Evolutionary conservation across 495 filamentous ascomycete genomes (phyloP), one percentile per base, ranked within the genome.

Genomic region (Hypoxylon rickii): DNA sequence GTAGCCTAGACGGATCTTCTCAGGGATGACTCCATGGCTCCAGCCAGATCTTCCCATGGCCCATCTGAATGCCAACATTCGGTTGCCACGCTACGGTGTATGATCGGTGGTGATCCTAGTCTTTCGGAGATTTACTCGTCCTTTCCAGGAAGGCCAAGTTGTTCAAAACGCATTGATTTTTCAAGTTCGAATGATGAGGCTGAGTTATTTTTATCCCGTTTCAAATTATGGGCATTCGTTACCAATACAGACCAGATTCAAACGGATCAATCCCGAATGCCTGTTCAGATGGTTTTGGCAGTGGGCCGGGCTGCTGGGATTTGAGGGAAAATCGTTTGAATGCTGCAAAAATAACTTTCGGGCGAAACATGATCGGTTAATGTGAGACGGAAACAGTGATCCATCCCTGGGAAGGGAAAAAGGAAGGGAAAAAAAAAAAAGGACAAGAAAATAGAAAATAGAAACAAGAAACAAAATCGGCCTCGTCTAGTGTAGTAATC

Each of bases 61-160:
- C 33, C 44, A n/a, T n/a, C n/a, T n/a, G n/a, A n/a, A n/a, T n/a
- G n/a, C n/a, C n/a, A n/a, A n/a, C n/a, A n/a, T n/a, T n/a, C n/a
- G 49, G 39, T 21, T 44, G 33, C 38, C 45, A 44, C 31, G 43
- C 34, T 48, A 38, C 11, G 16, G 15, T 34, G 18, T 16, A 29
- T 29, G 10, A 29, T 29, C 24, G 24, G 24, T 29, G 24, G 10
- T 29, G 24, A 10, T 10, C 10, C 24, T 29, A 29, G 24, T 29
- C 10, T 4, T 4, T 29, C 38, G 40, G 34, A 44, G 55, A 48
- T 48, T 36, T 32, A 16, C 21, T 39, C 24, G 34, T 46, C 43
- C 24, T 53, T 18, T 44, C 10, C 53, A 49, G 37, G 40, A 24
- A 45, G 44, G 17, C 44, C 29, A 43, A 56, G 38, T 19, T 36